Evolutionary conservation across 805 yeast species (phyloP).

Genomic region (Candida pini): DNA sequence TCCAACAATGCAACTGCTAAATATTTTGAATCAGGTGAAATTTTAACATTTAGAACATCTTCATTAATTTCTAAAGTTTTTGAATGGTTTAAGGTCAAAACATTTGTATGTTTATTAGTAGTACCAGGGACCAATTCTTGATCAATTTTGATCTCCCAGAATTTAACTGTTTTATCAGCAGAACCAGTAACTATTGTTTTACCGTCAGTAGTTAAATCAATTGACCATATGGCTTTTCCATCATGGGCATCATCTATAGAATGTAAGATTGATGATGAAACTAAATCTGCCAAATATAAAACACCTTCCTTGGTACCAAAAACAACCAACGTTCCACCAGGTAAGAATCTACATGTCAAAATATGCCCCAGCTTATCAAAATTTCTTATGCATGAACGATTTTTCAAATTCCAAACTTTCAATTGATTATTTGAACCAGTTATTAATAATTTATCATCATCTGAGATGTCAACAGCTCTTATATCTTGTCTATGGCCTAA

Average conservation of each 20-base stretch:
- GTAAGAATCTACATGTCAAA: constrained; percentile 71
- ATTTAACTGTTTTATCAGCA: constrained; percentile 83
- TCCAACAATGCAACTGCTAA: constrained; percentile 84
- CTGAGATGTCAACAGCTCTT: constrained; percentile 75
- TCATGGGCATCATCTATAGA: constrained; percentile 70
- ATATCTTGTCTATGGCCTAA: constrained; percentile 90
- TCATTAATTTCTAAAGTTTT: constrained; percentile 83
- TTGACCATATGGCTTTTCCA: constrained; percentile 77
- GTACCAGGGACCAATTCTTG: constrained; percentile 71
- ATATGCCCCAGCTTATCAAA: constrained; percentile 83
- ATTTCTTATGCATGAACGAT: constrained; percentile 73
- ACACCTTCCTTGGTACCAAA: constrained; percentile 87
- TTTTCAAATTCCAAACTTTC: constrained; percentile 80
- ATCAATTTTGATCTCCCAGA: constrained; percentile 78
- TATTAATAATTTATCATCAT: constrained; percentile 73
- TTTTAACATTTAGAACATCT: constrained; percentile 72
- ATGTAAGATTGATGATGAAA: constrained; percentile 70
- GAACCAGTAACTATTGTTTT: constrained; percentile 84
- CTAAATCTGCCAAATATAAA: constrained; percentile 78
- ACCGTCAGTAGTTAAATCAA: constrained; percentile 85
- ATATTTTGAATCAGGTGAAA: constrained; percentile 73
- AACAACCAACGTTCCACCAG: constrained; percentile 85
- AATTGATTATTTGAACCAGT: constrained; percentile 88
- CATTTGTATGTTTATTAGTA: constrained; percentile 35
- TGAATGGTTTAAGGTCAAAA: constrained; percentile 60